Evolutionary conservation across 805 yeast species (phyloP), one percentile per base, ranked within the genome.

Genomic region (Cyberlindnera amylophila): DNA sequence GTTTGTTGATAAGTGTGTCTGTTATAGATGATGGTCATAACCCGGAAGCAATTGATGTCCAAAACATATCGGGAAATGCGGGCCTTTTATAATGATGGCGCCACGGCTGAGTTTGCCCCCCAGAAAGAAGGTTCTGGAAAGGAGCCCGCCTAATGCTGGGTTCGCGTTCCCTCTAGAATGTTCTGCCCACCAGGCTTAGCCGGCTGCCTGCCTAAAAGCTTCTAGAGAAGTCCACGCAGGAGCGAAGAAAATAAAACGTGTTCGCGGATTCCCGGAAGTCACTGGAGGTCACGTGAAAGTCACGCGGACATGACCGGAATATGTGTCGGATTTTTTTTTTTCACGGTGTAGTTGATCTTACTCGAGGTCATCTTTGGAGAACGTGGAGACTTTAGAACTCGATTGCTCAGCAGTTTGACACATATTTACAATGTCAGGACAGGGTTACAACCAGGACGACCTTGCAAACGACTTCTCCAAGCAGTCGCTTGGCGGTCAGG

Each of bases 391-490:
- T n/a, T n/a, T n/a, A n/a, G n/a, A n/a, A n/a, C n/a, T n/a, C n/a
- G n/a, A n/a, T n/a, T n/a, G n/a, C n/a, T n/a, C n/a, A n/a, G n/a
- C n/a, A n/a, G n/a, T n/a, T n/a, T n/a, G n/a, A n/a, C n/a, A n/a
- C n/a, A n/a, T n/a, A n/a, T n/a, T n/a, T n/a, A n/a, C 36, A 16
- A 57, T 57, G 60, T 54, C 60, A 14, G 57, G 50, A 16, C 53
- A 51, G 42, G 54, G 51, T 26, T 53, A 48, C 44, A 54, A 51
- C 38, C 46, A 50, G 42, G 62, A 64, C 38, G 52, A 63, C 40
- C 50, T 64, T 39, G 49, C 58, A 31, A 53, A 60, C 35, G 61
- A 63, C 42, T 63, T 63, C 38, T 52, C 57, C 15, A 52, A 57
- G 43, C 63, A 58, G 51, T 57, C 61, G 14, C 38, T 42, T 35